Conservation (phyloP, 164 flowering plant species). For the Platanus orientalis region DNA sequence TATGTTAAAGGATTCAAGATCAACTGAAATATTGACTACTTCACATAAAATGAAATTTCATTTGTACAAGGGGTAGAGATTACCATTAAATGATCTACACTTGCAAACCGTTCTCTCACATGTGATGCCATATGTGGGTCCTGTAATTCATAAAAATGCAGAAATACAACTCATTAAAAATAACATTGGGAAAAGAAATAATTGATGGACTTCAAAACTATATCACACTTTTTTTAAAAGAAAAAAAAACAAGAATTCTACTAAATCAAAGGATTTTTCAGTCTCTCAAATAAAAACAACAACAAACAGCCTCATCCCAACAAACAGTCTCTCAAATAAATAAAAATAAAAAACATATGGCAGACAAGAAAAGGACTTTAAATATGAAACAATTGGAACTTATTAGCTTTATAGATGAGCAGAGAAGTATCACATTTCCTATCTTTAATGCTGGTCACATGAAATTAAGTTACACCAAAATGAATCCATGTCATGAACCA, state of each 20-base stretch:
- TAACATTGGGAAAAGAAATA: not conserved
- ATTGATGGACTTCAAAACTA: not conserved
- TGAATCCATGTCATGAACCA: not conserved
- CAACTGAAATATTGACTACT: not conserved
- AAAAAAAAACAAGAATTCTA: too few species aligned
- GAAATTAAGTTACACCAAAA: not conserved
- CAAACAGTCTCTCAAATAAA: too few species aligned
- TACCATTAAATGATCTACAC: constrained; percentile 49
- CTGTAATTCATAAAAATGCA: constrained; percentile 34
- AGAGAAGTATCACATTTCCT: too few species aligned
- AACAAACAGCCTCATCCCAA: too few species aligned
- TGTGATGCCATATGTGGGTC: constrained; percentile 85
- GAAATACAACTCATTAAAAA: not conserved
- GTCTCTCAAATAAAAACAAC: too few species aligned
- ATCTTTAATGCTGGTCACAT: not conserved
- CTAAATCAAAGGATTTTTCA: not conserved
- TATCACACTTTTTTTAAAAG: not conserved
- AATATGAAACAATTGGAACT: too few species aligned
- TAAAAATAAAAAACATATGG: too few species aligned
- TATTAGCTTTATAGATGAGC: too few species aligned
- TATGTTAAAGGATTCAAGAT: not conserved
- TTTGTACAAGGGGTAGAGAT: not conserved
- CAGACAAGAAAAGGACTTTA: too few species aligned
- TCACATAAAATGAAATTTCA: not conserved
- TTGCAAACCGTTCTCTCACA: constrained; percentile 69